These are phyloP conservation scores for Botrytis galanthina DNA, from an alignment of 2,329 filamentous ascomycete genomes.

Conservation along the genomic window DNA sequence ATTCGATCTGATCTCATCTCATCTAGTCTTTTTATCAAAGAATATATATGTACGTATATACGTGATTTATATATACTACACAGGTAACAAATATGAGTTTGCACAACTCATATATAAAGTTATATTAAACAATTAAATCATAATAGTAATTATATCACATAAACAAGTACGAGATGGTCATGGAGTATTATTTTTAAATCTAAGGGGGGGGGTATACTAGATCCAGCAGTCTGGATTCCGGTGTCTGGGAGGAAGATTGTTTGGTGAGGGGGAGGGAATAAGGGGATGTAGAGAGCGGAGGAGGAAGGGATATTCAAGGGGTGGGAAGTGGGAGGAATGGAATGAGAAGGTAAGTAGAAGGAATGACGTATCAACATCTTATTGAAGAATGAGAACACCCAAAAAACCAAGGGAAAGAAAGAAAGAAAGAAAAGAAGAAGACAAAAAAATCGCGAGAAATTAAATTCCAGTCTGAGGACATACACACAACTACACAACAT, in stretches of 20 bases:
- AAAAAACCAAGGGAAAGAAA: not conserved
- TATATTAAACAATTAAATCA: not conserved
- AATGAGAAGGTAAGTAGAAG: too few relatives aligned
- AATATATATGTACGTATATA: too few relatives aligned
- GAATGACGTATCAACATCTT: not conserved
- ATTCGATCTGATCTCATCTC: too few relatives aligned
- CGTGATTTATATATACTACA: not conserved
- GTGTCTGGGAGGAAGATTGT: not conserved
- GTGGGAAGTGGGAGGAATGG: not conserved
- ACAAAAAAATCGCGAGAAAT: not conserved
- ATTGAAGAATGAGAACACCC: not conserved
- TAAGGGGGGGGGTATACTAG: fast-evolving
- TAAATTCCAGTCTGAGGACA: not conserved
- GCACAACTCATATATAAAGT: not conserved
- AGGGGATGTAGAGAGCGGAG: not conserved
- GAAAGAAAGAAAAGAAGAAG: not conserved
- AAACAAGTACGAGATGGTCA: not conserved
- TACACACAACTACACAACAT: not conserved
- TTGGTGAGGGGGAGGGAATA: not conserved
- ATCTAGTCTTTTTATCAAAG: too few relatives aligned
- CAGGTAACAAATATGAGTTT: too few relatives aligned
- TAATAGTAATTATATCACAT: not conserved
- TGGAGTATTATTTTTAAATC: not conserved
- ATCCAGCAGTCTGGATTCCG: not conserved
- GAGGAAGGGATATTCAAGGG: not conserved